Percentiles rank a stretch among this genome's conserved stretches.
These are phyloP conservation scores for Chaetomium globosum DNA, from an alignment of 2,329 filamentous ascomycete species.

Conservation along the genomic window DNA sequence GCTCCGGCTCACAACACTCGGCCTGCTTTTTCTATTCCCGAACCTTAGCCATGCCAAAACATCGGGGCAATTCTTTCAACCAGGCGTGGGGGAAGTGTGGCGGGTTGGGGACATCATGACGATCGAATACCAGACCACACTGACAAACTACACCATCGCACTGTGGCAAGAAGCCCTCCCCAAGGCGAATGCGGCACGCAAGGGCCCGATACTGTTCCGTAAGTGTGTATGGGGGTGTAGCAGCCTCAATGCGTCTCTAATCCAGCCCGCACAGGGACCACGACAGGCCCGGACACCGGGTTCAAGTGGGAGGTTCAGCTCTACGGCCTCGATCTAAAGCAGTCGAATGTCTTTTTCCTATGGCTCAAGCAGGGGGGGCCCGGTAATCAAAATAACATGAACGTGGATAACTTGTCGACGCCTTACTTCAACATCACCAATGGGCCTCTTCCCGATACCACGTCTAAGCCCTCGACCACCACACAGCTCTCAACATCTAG, in stretches of 20 bases:
- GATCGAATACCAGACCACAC: conserved; percentile 21
- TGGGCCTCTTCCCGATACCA: not conserved
- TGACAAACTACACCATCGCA: conserved; percentile 26
- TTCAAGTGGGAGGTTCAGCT: conserved; percentile 24
- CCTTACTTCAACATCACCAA: conserved; percentile 28
- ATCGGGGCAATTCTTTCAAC: conserved; percentile 5
- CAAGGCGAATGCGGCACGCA: conserved; percentile 1
- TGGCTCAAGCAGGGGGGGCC: conserved; percentile 19
- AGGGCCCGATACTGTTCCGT: conserved; percentile 22
- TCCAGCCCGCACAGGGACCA: not conserved
- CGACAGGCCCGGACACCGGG: not conserved
- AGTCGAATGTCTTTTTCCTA: conserved; percentile 23
- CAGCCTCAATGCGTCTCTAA: not conserved
- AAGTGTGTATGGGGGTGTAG: not conserved
- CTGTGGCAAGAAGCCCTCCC: conserved; percentile 23
- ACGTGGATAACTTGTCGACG: not conserved
- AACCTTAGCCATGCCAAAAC: not conserved
- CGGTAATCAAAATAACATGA: not conserved
- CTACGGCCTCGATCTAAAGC: conserved; percentile 14
- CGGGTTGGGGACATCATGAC: conserved; percentile 17
- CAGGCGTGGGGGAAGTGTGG: not conserved
- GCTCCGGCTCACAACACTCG: not conserved
- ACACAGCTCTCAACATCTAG: not conserved
- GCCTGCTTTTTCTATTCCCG: not conserved
- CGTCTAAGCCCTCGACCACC: not conserved